These are phyloP conservation scores for Phialocephala sp. DNA, from an alignment of 2,329 filamentous ascomycete genomes.

Conservation along the genomic window DNA sequence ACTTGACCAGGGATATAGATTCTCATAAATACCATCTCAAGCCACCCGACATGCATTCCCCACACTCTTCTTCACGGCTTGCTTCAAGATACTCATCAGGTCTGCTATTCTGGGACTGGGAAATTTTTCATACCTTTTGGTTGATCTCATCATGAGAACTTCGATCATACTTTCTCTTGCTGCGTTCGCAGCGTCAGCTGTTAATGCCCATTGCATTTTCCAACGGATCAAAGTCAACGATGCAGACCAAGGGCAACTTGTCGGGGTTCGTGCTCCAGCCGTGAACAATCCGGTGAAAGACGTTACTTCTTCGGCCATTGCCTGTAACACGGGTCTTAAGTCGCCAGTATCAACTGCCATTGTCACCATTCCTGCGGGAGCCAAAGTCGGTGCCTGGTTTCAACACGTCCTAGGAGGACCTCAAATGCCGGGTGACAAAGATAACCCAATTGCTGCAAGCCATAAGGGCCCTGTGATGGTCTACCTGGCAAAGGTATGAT, in stretches of 20 bases:
- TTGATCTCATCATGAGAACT: conserved; percentile 13
- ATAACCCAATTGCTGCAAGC: conserved; percentile 54
- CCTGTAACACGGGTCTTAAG: conserved; percentile 52
- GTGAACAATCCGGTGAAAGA: conserved; percentile 57
- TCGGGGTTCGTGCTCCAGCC: conserved; percentile 54
- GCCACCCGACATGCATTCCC: conserved; percentile 10
- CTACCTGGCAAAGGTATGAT: conserved; percentile 50
- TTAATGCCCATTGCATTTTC: conserved; percentile 51
- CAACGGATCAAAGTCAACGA: conserved; percentile 55
- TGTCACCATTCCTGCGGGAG: conserved; percentile 53
- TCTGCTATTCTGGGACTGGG: background rate
- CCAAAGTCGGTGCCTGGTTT: conserved; percentile 55
- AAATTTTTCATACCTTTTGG: background rate
- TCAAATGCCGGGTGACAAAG: conserved; percentile 50
- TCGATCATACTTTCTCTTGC: conserved; percentile 20
- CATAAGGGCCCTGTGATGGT: conserved; percentile 53
- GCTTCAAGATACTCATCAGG: background rate
- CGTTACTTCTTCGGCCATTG: conserved; percentile 52
- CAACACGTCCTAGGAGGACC: conserved; percentile 57
- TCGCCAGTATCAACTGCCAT: conserved; percentile 46
- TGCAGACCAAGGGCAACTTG: conserved; percentile 54
- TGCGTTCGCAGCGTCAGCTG: conserved; percentile 19
- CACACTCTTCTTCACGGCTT: conserved; percentile 5
- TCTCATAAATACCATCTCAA: conserved; percentile 19
- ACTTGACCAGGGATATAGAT: conserved; percentile 4